phyloP scores from a whole-genome alignment of 208 protist genomes.

The Trypanosomatidae sp. region DNA sequence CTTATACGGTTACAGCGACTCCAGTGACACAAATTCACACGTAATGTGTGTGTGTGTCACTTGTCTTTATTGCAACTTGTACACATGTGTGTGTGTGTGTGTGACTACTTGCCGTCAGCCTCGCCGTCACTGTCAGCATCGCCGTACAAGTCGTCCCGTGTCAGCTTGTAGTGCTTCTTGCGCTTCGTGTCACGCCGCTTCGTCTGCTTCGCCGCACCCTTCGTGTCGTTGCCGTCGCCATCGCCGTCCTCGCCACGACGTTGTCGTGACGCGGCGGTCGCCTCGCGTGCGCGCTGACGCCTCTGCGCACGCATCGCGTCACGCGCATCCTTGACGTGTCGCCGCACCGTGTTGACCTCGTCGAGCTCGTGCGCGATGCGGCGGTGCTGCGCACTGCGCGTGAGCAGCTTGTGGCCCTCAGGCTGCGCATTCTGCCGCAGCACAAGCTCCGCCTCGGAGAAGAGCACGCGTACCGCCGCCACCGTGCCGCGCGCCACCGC shows the following conservation, averaged over 20 bases:
- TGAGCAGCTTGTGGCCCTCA: slow-evolving; percentile 21
- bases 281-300: slow-evolving; percentile 9
- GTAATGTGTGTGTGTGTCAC: too few species aligned
- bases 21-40: too few species aligned
- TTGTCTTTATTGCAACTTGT: too few species aligned
- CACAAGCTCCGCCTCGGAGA: slow-evolving; percentile 65
- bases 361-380: slow-evolving; percentile 63
- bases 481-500: slow-evolving; percentile 37
- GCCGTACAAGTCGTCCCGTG: slow-evolving; percentile 56
- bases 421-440: slow-evolving; percentile 51
- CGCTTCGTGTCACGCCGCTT: slow-evolving; percentile 54
- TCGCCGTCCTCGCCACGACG: slow-evolving; percentile 6
- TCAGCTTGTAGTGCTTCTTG: slow-evolving; percentile 76
- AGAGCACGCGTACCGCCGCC: slow-evolving; percentile 60
- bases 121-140: slow-evolving; percentile 14
- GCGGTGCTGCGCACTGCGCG: slow-evolving; percentile 27
- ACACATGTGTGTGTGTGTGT: not conserved
- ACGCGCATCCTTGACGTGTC: slow-evolving; percentile 37
- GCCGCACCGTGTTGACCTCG: slow-evolving; percentile 52
- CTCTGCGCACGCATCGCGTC: slow-evolving; percentile 22
- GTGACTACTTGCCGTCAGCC: slow-evolving; percentile 1
- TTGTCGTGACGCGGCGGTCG: slow-evolving; percentile 4
- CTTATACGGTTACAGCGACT: too few species aligned
- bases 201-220: slow-evolving; percentile 20
- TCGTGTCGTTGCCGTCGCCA: slow-evolving; percentile 5